A percentile compares a stretch with the other conserved stretches of the same genome.
These are phyloP conservation scores for Neoscytalidium dimidiatum DNA, from an alignment of 2,329 filamentous ascomycete genomes.

Conservation along the genomic window DNA sequence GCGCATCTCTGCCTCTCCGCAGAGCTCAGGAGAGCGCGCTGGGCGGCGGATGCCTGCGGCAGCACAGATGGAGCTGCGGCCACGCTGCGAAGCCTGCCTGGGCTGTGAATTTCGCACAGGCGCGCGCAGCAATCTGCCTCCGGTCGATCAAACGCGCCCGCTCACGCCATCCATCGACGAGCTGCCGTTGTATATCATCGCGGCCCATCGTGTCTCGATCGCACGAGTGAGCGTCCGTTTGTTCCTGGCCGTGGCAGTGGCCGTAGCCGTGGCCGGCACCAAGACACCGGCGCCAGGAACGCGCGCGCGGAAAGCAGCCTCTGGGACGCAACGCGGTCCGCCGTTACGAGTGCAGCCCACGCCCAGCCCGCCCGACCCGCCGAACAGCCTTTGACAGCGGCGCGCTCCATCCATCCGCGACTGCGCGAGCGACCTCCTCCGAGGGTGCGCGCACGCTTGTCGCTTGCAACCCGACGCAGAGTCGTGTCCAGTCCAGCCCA, in stretches of 20 bases:
- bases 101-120: conserved; percentile 15
- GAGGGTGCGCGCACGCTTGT: conserved; percentile 6
- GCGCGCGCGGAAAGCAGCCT: neutral
- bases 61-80: conserved; percentile 17
- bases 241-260: conserved; percentile 10
- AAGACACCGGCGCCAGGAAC: neutral
- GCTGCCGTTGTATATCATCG: conserved; percentile 13
- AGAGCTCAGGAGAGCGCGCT: conserved; percentile 12
- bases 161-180: conserved; percentile 5
- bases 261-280: too few relatives aligned
- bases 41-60: conserved; percentile 13
- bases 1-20: conserved; percentile 12
- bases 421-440: neutral
- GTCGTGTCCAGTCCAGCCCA: conserved; percentile 11
- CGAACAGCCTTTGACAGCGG: neutral
- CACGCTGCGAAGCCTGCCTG: conserved; percentile 6
- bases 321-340: conserved; percentile 6
- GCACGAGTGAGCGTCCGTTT: conserved; percentile 1
- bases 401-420: neutral
- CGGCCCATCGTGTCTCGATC: conserved; percentile 8
- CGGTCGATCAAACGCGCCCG: conserved; percentile 19
- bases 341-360: neutral
- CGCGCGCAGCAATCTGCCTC: conserved; percentile 4
- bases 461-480: conserved; percentile 16
- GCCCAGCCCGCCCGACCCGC: conserved; percentile 3